These are phyloP conservation scores for Bothriochloa decipiens DNA, from an alignment of 176 grass and related monocot species.

Conservation along the genomic window DNA sequence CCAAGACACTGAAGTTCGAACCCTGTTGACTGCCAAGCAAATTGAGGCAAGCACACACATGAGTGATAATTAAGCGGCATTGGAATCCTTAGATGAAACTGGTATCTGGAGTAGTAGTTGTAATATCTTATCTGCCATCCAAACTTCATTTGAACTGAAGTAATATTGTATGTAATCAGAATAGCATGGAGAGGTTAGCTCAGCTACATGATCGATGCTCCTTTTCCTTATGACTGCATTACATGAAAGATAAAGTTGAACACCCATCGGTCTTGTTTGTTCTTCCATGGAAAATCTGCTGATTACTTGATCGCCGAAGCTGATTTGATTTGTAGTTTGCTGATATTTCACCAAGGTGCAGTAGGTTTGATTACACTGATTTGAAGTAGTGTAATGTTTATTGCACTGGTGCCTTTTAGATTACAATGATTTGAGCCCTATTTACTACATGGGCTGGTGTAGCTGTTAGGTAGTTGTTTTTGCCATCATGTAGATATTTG, in stretches of 20 bases:
- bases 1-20: conserved; percentile 67
- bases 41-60: conserved; percentile 45
- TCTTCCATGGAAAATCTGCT: background rate
- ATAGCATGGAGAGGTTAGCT: background rate
- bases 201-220: background rate
- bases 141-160: background rate
- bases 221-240: background rate
- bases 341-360: background rate
- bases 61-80: conserved; percentile 25
- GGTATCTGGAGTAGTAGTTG: background rate
- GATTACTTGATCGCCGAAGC: background rate
- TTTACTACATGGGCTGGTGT: background rate
- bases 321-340: background rate
- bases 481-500: no score
- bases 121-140: conserved; percentile 29
- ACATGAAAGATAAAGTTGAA: conserved; percentile 12
- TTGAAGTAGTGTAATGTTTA: background rate
- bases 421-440: background rate
- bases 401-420: background rate
- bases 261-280: background rate
- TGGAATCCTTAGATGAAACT: conserved; percentile 23
- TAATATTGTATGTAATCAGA: background rate
- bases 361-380: background rate
- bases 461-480: no score
- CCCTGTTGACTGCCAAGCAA: conserved; percentile 60